These are phyloP conservation scores for Jackrogersella multiformis DNA, from an alignment of 495 filamentous ascomycete species.

Conservation along the genomic window DNA sequence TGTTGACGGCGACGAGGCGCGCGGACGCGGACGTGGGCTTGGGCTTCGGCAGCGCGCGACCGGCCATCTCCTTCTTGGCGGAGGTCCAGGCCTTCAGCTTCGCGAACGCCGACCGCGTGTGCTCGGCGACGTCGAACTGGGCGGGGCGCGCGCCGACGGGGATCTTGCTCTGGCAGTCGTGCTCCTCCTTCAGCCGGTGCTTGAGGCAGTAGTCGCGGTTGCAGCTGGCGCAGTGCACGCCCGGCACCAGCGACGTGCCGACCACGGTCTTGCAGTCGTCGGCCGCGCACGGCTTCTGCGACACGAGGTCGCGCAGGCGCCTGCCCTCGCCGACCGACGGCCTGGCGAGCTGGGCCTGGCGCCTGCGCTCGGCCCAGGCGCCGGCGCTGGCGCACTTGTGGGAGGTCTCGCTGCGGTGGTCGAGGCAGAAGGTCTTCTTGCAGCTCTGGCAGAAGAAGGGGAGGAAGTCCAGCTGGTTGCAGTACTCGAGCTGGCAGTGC, in stretches of 20 bases:
- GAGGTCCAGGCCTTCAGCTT: conserved; percentile 66
- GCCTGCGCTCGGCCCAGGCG: conserved; percentile 80
- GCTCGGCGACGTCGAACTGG: conserved; percentile 52
- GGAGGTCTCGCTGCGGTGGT: conserved; percentile 87
- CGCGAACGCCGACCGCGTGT: conserved; percentile 73
- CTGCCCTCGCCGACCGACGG: conserved; percentile 56
- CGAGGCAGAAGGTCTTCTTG: conserved; percentile 84
- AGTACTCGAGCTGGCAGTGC: conserved; percentile 91
- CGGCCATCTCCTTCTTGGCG: conserved; percentile 57
- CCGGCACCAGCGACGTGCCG: conserved; percentile 79
- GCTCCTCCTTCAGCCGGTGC: conserved; percentile 86
- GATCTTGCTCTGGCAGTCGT: conserved; percentile 76
- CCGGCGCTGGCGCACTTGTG: conserved; percentile 85
- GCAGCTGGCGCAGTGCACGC: conserved; percentile 82
- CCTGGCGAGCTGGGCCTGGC: conserved; percentile 62
- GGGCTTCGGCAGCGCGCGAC: conserved; percentile 62
- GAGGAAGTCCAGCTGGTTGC: conserved; percentile 94
- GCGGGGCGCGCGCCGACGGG: conserved; percentile 72
- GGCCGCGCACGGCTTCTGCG: conserved; percentile 69
- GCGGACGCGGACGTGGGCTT: conserved; percentile 69
- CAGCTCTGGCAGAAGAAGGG: conserved; percentile 96
- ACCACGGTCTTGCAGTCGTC: conserved; percentile 83
- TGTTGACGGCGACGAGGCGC: conserved; percentile 70
- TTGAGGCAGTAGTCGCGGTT: conserved; percentile 90
- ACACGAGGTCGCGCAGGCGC: conserved; percentile 54